Conservation (phyloP, 805 yeast species). For the Metschnikowia lochheadii region DNA sequence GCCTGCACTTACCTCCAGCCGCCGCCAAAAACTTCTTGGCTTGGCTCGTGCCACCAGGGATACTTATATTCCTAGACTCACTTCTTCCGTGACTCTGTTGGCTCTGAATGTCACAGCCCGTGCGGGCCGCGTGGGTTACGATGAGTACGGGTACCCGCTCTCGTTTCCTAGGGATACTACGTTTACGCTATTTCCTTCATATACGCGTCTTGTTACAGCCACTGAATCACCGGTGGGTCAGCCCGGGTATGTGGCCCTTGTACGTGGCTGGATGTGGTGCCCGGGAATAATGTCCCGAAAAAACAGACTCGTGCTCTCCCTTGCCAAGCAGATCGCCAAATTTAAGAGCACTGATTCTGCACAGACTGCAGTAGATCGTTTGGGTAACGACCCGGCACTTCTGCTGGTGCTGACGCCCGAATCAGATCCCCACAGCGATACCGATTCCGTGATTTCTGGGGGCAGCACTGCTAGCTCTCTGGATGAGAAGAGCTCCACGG, state of each 20-base stretch:
- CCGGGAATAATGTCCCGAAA: constrained; percentile 71
- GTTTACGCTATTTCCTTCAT: constrained; percentile 46
- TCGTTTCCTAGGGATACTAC: constrained; percentile 53
- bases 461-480: constrained; percentile 8
- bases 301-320: constrained; percentile 61
- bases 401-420: constrained; percentile 5
- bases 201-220: constrained; percentile 26
- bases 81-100: constrained; percentile 45
- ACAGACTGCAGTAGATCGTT: constrained; percentile 15
- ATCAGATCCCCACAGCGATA: constrained; percentile 7
- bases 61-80: constrained; percentile 49
- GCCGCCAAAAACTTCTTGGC: constrained; percentile 47
- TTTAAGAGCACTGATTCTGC: constrained; percentile 21
- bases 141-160: constrained; percentile 17
- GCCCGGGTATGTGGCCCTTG: constrained; percentile 48
- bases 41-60: constrained; percentile 54
- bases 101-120: constrained; percentile 43
- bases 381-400: constrained; percentile 10
- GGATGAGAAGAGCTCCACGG: constrained; percentile 20
- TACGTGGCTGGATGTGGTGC: constrained; percentile 69
- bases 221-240: constrained; percentile 8
- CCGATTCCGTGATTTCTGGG: constrained; percentile 12
- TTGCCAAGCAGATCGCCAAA: constrained; percentile 65
- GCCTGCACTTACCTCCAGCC: constrained; percentile 17
- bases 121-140: constrained; percentile 13